A percentile compares a stretch with the other conserved stretches of the same genome.
Evolutionary conservation across 208 protist genomes (phyloP).

Genomic region (Willaertia magna): DNA sequence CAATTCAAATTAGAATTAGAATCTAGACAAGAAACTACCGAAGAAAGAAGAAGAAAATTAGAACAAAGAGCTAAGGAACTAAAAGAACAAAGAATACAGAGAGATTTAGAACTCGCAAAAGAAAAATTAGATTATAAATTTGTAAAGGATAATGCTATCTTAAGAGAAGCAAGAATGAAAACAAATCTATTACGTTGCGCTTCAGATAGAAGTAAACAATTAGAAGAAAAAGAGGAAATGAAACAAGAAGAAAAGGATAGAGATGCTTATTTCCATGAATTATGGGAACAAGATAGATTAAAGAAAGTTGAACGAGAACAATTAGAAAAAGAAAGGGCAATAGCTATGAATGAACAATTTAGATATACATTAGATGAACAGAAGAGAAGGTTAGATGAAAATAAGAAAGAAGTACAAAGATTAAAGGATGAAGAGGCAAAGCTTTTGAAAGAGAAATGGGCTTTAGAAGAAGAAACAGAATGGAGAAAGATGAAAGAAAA

Average conservation of each 20-base stretch:
- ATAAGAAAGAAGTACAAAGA: neutral
- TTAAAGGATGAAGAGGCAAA: neutral
- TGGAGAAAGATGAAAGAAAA: neutral
- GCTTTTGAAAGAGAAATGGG: neutral
- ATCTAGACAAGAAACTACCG: neutral
- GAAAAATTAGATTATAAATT: neutral
- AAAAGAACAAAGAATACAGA: neutral
- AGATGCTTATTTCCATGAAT: neutral
- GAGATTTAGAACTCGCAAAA: neutral
- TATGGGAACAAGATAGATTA: conserved; percentile 5
- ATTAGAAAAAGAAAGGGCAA: neutral
- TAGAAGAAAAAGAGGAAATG: neutral
- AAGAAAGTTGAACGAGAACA: conserved; percentile 5
- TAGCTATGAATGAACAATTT: neutral
- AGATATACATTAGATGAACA: neutral
- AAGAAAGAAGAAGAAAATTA: neutral
- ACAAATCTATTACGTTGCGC: neutral
- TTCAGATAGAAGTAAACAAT: neutral
- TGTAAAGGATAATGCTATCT: neutral
- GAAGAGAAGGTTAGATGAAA: neutral
- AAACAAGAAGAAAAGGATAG: neutral
- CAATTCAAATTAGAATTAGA: neutral
- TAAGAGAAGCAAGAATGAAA: neutral
- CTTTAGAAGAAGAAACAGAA: neutral
- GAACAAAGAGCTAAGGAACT: neutral